Evolutionary conservation across 805 yeast genomes (phyloP), one percentile per base, ranked within the genome.

Genomic region (Pichia membranifaciens): DNA sequence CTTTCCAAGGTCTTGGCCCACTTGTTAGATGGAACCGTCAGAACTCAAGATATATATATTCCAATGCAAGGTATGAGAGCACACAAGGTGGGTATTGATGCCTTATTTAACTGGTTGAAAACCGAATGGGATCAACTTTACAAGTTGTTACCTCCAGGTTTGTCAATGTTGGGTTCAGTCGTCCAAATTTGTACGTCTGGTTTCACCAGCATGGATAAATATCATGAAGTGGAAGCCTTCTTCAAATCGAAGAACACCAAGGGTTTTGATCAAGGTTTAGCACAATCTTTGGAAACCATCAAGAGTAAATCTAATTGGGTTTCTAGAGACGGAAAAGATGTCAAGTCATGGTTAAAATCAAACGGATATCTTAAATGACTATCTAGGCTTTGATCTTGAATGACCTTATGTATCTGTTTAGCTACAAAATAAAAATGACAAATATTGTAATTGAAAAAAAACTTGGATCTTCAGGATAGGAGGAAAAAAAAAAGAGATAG

Each of bases 111-210:
- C 16, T 91, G 96, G 96, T 60, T 80, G 56, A 58, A 65, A 17
- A 58, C 50, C 13, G 82, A 90, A 66, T 91, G 95, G 91, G 88
- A 79, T 48, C 74, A 70, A 39, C 61, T 91, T 51, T 67, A 68
- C 56, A 74, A 78, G 62, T 70, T 75, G 58, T 75, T 88, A 61
- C 96, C 97, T 44, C 87, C 95, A 15, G 84, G 87, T 12, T 74
- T 84, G 53, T 74, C 88, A 21, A 79, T 89, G 87, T 72, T 91
- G 57, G 84, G 91, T 18, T 72, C 82, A 17, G 81, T 93, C 49
- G 84, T 91, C 35, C 71, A 74, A 29, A 53, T 84, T 32, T 68
- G 82, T 41, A 75, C 86, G 40, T 68, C 54, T 48, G 68, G 61
- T 37, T 70, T 71, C 51, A 71, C 74, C 31, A 55, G 72, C 17